These are phyloP conservation scores for Bullera alba DNA, from an alignment of 768 basidiomycete genomes.

Conservation along the genomic window DNA sequence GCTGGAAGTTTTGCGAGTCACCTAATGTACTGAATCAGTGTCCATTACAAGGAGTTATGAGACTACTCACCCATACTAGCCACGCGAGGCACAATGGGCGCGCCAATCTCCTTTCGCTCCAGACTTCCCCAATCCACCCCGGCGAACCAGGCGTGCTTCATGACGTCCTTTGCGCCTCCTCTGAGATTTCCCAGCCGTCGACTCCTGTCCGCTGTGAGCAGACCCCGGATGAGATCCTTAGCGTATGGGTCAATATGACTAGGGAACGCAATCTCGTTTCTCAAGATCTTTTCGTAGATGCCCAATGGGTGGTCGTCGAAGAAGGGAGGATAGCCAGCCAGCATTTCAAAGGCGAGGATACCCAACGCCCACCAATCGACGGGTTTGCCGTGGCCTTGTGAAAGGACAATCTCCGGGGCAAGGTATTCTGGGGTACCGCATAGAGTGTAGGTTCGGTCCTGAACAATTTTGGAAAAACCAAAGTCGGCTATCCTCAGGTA, in stretches of 20 bases:
- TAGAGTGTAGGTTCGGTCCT: conserved; percentile 95
- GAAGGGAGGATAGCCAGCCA: conserved; percentile 97
- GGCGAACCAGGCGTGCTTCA: conserved; percentile 83
- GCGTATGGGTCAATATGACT: conserved; percentile 80
- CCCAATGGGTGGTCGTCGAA: conserved; percentile 96
- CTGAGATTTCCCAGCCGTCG: conserved; percentile 89
- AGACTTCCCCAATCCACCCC: conserved; percentile 45
- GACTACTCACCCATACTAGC: conserved; percentile 40
- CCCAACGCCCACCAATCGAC: conserved; percentile 99
- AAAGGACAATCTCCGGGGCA: conserved; percentile 96
- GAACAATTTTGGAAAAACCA: conserved; percentile 94
- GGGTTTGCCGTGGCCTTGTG: conserved; percentile 94
- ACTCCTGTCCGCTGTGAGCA: conserved; percentile 84
- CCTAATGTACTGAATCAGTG: conserved; percentile 18
- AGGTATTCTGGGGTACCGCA: conserved; percentile 69
- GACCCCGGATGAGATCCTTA: conserved; percentile 75
- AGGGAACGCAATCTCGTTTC: conserved; percentile 85
- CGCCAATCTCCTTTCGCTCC: conserved; percentile 44
- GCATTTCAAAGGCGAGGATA: conserved; percentile 95
- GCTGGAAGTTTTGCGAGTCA: conserved; percentile 45
- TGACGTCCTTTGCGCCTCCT: conserved; percentile 82
- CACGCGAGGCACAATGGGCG: conserved; percentile 44
- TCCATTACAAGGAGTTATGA: background rate
- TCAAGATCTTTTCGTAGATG: conserved; percentile 95
- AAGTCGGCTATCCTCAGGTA: conserved; percentile 96